These are phyloP conservation scores for Kodamaea fukazawae DNA, from an alignment of 805 yeast species.

Conservation along the genomic window DNA sequence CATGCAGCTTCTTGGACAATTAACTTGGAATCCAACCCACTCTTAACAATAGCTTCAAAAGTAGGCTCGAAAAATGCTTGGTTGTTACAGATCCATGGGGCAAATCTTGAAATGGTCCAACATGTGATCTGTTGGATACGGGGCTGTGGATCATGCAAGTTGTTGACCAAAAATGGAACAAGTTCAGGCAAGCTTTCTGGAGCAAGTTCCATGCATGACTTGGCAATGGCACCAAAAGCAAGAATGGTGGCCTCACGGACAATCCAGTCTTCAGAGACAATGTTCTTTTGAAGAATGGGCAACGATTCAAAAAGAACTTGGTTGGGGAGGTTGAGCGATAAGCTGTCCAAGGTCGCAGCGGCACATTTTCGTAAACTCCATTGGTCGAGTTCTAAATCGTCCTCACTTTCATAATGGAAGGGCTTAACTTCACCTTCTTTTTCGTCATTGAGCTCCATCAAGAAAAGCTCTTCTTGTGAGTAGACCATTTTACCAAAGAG, in stretches of 20 bases:
- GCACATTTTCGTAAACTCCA: constrained; percentile 95
- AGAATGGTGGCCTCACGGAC: constrained; percentile 89
- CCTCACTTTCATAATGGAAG: constrained; percentile 62
- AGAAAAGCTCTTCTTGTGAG: constrained; percentile 72
- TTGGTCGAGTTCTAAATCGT: constrained; percentile 67
- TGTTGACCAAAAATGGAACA: constrained; percentile 80
- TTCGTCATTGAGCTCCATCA: constrained; percentile 61
- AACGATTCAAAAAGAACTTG: constrained; percentile 65
- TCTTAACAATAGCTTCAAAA: constrained; percentile 67
- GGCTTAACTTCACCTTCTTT: constrained; percentile 45
- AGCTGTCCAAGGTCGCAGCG: constrained; percentile 85
- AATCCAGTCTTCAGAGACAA: constrained; percentile 77
- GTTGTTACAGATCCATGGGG: constrained; percentile 74
- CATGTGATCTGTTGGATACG: constrained; percentile 91
- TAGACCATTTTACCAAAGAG: constrained; percentile 82
- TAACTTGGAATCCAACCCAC: constrained; percentile 79
- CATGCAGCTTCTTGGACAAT: constrained; percentile 96
- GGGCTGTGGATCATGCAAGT: constrained; percentile 71
- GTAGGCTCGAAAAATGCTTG: constrained; percentile 73
- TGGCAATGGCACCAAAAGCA: constrained; percentile 93
- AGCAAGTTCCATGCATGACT: constrained; percentile 75
- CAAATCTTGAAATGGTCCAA: constrained; percentile 90
- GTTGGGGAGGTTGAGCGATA: constrained; percentile 66
- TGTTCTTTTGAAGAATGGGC: constrained; percentile 71
- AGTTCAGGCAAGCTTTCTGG: constrained; percentile 72